These are phyloP conservation scores for Stropharia rugosoannulata DNA, from an alignment of 768 basidiomycete species.

Conservation along the genomic window DNA sequence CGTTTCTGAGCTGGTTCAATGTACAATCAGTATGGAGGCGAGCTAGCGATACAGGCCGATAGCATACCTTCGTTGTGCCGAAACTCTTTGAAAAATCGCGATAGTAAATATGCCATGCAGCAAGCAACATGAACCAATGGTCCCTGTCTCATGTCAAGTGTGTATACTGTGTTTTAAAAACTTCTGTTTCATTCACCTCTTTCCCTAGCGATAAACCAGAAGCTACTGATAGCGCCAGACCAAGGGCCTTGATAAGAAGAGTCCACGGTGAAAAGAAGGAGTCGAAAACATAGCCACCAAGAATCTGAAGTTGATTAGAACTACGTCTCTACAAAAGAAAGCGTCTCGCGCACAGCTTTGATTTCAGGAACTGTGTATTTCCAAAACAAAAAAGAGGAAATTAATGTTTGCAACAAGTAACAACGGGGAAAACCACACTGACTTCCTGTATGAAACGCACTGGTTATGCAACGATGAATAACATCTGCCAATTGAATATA, in stretches of 20 bases:
- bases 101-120: conserved; percentile 74
- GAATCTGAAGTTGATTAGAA: conserved; percentile 44
- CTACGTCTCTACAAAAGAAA: neutral
- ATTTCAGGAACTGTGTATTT: conserved; percentile 65
- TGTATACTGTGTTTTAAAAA: neutral
- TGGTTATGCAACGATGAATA: conserved; percentile 22
- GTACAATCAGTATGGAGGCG: neutral
- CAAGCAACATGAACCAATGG: conserved; percentile 85
- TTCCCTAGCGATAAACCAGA: conserved; percentile 85
- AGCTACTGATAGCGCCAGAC: conserved; percentile 80
- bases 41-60: neutral
- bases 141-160: conserved; percentile 40
- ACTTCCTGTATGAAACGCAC: conserved; percentile 83
- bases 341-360: conserved; percentile 52
- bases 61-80: conserved; percentile 71
- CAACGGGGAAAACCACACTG: conserved; percentile 26
- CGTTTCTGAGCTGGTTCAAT: conserved; percentile 67
- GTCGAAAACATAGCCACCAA: conserved; percentile 85
- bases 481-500: neutral
- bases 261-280: conserved; percentile 87
- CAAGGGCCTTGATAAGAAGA: conserved; percentile 80
- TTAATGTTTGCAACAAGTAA: neutral
- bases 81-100: conserved; percentile 67
- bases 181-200: conserved; percentile 48
- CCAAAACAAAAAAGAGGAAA: neutral